A percentile compares a stretch with the other conserved stretches of the same genome.
Evolutionary conservation across 768 basidiomycete genomes (phyloP).

Genomic region (Mycena chlorophos): DNA sequence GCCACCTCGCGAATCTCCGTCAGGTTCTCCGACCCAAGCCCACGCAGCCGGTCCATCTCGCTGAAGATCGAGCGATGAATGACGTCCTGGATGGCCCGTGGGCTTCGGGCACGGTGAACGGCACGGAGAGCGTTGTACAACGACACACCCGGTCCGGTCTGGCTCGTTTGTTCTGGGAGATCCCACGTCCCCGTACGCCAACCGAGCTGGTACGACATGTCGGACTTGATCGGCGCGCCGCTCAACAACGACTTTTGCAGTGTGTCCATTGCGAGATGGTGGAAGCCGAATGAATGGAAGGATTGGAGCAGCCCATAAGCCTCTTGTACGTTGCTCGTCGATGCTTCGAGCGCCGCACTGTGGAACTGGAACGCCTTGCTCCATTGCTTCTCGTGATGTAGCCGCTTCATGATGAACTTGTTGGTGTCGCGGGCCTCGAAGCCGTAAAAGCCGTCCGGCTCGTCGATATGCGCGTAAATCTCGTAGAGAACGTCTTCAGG

Average conservation of each 20-base stretch:
- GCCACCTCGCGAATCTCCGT: slow-evolving; percentile 68
- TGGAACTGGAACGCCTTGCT: slow-evolving; percentile 88
- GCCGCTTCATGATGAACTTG: slow-evolving; percentile 76
- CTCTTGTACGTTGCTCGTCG: slow-evolving; percentile 40
- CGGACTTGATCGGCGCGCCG: slow-evolving; percentile 32
- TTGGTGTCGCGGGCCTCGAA: slow-evolving; percentile 79
- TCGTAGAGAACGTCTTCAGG: slow-evolving; percentile 80
- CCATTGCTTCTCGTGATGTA: slow-evolving; percentile 94
- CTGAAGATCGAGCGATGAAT: slow-evolving; percentile 52
- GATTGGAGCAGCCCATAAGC: slow-evolving; percentile 72
- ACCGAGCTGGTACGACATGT: slow-evolving; percentile 75
- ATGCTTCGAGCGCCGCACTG: slow-evolving; percentile 79
- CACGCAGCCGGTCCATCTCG: slow-evolving; percentile 66
- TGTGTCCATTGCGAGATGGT: slow-evolving; percentile 77
- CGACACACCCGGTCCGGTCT: slow-evolving; percentile 50
- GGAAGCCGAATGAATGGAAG: slow-evolving; percentile 88
- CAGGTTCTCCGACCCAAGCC: slow-evolving; percentile 76
- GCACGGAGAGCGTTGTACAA: slow-evolving; percentile 82
- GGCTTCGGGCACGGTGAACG: slow-evolving; percentile 76
- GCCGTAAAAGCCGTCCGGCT: slow-evolving; percentile 98
- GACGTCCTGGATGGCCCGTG: slow-evolving; percentile 43
- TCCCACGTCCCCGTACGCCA: slow-evolving; percentile 98
- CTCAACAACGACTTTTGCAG: slow-evolving; percentile 46
- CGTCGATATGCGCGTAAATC: slow-evolving; percentile 93
- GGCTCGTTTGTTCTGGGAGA: slow-evolving; percentile 61